Evolutionary conservation across 176 grass and related monocot genomes (phyloP).

Genomic region (Guadua angustifolia): DNA sequence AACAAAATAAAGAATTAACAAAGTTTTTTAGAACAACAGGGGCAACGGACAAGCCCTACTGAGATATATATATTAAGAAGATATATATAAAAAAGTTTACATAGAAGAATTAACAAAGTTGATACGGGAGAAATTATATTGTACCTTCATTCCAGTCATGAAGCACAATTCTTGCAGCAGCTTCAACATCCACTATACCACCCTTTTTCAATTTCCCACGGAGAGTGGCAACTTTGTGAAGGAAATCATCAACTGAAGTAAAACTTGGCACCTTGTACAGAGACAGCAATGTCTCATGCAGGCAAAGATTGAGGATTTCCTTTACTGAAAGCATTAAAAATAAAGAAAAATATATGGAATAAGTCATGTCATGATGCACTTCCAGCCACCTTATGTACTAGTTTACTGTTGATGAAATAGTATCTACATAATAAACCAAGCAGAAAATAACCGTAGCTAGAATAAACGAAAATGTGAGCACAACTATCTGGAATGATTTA

Average conservation of each 20-base stretch:
- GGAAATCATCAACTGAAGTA: conserved; percentile 87
- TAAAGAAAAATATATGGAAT: conserved; percentile 22
- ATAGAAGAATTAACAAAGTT: not conserved
- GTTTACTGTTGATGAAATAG: not conserved
- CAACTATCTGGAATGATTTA: not conserved
- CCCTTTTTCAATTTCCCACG: conserved; percentile 91
- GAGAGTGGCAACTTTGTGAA: conserved; percentile 80
- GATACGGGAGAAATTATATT: not conserved
- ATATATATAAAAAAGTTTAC: too few species aligned
- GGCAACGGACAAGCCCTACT: not conserved
- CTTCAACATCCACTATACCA: conserved; percentile 87
- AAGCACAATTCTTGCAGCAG: conserved; percentile 89
- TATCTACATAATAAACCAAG: conserved; percentile 16
- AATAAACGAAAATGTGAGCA: conserved; percentile 1
- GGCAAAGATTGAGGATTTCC: conserved; percentile 85
- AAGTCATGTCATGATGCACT: conserved; percentile 13
- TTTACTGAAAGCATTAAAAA: conserved; percentile 64
- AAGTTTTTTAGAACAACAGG: not conserved
- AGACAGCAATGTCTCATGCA: conserved; percentile 72
- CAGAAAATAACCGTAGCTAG: not conserved
- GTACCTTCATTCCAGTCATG: conserved; percentile 98
- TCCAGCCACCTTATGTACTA: conserved; percentile 24
- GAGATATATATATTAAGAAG: not conserved
- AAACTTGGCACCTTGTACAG: conserved; percentile 84
- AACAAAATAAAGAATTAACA: conserved; percentile 15